Evolutionary conservation across 192 early-diverging fungal species (phyloP).

Genomic region (Phlyctochytrium bullatum): DNA sequence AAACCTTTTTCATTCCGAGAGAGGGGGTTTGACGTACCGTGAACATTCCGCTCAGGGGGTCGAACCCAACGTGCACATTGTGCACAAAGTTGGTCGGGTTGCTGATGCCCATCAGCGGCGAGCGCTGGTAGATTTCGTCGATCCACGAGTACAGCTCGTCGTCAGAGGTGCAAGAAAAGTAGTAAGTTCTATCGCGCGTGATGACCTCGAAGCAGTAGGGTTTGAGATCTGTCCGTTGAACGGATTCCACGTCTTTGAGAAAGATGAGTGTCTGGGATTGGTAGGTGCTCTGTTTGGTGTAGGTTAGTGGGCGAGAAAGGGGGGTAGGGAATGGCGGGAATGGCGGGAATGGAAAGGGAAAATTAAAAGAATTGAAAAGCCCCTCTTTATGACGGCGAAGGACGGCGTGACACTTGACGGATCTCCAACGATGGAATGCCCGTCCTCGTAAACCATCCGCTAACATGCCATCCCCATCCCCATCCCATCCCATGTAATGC

Average conservation of each 20-base stretch:
- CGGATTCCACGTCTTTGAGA: constrained; percentile 86
- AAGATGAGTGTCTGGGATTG: constrained; percentile 88
- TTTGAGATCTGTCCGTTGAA: constrained; percentile 86
- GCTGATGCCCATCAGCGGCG: constrained; percentile 72
- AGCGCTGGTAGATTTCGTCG: constrained; percentile 92
- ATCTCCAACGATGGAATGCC: too few species aligned
- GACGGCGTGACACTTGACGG: too few species aligned
- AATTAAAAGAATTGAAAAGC: too few species aligned
- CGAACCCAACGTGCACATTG: constrained; percentile 71
- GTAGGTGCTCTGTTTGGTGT: constrained; percentile 83
- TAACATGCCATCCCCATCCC: too few species aligned
- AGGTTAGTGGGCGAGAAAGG: constrained; percentile 84
- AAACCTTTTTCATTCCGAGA: background rate
- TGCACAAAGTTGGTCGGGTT: constrained; percentile 86
- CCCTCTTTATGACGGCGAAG: too few species aligned
- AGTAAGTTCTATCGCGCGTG: constrained; percentile 92
- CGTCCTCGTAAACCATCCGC: too few species aligned
- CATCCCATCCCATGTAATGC: too few species aligned
- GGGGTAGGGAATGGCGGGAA: constrained; percentile 59
- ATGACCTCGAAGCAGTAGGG: constrained; percentile 92
- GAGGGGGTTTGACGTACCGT: constrained; percentile 23
- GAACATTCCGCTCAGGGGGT: constrained; percentile 46
- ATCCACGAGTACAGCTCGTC: constrained; percentile 98
- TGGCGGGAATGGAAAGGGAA: constrained; percentile 3
- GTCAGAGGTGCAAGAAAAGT: constrained; percentile 88